These are phyloP conservation scores for Coniosporium apollinis DNA, from an alignment of 495 filamentous ascomycete genomes.

Conservation along the genomic window DNA sequence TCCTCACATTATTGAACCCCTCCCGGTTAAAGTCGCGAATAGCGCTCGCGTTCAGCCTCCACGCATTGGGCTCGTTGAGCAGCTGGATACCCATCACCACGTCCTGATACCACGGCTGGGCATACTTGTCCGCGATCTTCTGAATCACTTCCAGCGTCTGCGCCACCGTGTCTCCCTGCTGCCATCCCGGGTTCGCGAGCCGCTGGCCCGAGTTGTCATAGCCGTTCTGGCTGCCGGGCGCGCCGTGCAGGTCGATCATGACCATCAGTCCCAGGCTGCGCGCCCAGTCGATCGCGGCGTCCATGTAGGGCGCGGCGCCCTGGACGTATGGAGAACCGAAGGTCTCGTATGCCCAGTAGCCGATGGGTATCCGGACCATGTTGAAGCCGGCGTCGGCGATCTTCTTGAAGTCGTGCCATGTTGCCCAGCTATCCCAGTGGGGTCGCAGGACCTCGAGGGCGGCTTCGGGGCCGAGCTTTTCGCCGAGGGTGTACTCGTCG, in stretches of 20 bases:
- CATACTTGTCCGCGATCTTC: slow-evolving; percentile 43
- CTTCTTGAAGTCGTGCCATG: slow-evolving; percentile 24
- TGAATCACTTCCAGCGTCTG: slow-evolving; percentile 41
- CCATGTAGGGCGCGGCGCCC: slow-evolving; percentile 30
- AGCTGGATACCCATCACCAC: slow-evolving; percentile 56
- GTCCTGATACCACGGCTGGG: slow-evolving; percentile 32
- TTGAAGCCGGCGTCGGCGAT: slow-evolving; percentile 32
- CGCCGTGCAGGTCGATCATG: slow-evolving; percentile 34
- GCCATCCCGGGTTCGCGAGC: slow-evolving; percentile 30
- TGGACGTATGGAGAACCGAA: slow-evolving; percentile 28
- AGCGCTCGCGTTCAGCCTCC: slow-evolving; percentile 30
- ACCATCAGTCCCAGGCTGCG: slow-evolving; percentile 27
- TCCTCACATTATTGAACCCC: slow-evolving; percentile 37
- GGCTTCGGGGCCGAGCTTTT: slow-evolving; percentile 17
- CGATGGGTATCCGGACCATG: slow-evolving; percentile 32
- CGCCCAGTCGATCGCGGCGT: slow-evolving; percentile 30
- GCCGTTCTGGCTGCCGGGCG: slow-evolving; percentile 24
- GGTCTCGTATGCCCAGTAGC: slow-evolving; percentile 34
- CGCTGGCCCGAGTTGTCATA: slow-evolving; percentile 25
- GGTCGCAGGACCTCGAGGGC: slow-evolving; percentile 20
- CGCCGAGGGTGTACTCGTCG: slow-evolving; percentile 25
- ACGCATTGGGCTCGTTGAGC: slow-evolving; percentile 48
- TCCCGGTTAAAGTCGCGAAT: slow-evolving; percentile 50
- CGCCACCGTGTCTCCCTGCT: slow-evolving; percentile 35
- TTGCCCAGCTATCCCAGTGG: slow-evolving; percentile 26